Base-by-base conservation (phyloP, 2,329 filamentous ascomycete species). In the Zopfia rhizophila region DNA sequence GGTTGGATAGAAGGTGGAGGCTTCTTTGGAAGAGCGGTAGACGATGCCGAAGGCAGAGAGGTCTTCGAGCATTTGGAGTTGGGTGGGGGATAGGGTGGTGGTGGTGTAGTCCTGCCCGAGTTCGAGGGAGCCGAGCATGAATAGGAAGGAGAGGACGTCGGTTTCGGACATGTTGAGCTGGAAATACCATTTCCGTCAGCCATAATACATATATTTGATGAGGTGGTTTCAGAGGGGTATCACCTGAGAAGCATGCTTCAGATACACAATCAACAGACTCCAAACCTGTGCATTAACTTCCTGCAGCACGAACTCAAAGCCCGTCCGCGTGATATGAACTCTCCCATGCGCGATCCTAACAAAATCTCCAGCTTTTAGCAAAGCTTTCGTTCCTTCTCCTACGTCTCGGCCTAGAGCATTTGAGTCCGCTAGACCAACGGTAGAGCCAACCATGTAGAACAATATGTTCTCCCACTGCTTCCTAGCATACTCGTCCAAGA, bases 211-310 rank as follows among this genome's bases (percentile, higher is more conserved):
- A n/a, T n/a, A n/a, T n/a, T n/a, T n/a, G n/a, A n/a, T n/a, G 23
- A 22, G 27, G 11, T 17, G 22, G 23, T 28, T n/a, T 16, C 16
- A 14, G 59, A 67, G 29, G 51, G n/a, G n/a, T n/a, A n/a, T n/a
- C n/a, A 82, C 81, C 42, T 79, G 77, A 59, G 91, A 87, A 31
- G 89, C 88, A 51, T 91, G 89, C 58, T 95, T 90, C 38, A 99
- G 85, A 80, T 96, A 99, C 22, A 97, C 86, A 21, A 99, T 87
- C 24, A 99, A 80, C 33, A 99, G 79, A 18, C 91, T 94, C 94
- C 94, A 99, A 24, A 99, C 91, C 72, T 99, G 94, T 0, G 93
- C 91, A 69, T 97, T 97, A 48, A 93, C 88, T 66, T 97, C 93
- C 64, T 97, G 93, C 7, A 99, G 79, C 45, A 99, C 79, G 65